Evolutionary conservation across 2,329 filamentous ascomycete species (phyloP), one percentile per base, ranked within the genome.

Genomic region (Zymoseptoria pseudotritici): DNA sequence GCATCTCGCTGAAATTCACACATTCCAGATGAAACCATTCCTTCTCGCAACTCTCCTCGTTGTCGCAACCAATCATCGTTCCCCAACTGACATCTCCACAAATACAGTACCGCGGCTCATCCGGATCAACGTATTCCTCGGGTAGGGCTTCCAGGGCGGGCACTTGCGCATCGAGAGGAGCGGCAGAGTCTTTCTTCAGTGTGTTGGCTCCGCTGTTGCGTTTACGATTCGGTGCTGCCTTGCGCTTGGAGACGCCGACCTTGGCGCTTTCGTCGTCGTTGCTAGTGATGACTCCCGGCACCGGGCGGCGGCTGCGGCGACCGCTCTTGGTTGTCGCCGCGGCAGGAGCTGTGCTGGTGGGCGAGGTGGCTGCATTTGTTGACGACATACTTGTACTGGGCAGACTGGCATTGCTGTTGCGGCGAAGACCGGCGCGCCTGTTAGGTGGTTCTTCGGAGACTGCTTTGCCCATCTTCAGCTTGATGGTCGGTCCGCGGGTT

Each of bases 21-120:
- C 90, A 94, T 64, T 86, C 84, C 50, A 94, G 80, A 71, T 94
- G 90, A 72, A 93, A 94, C 90, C 90, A 94, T 73, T 93, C 89
- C 63, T 85, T 85, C 67, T 90, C 86, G 76, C 90, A 94, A 75
- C 88, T 78, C 77, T 90, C 86, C 52, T 83, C 79, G 68, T 91
- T 91, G 69, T 93, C 89, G 74, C 90, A 94, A 62, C 85, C 83
- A 71, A 94, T 90, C 90, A 94, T 94, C 20, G 82, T 86, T 57
- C 90, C 90, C 71, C 87, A 92, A 72, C 88, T 91, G 57, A 94
- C 88, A 60, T 89, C 80, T 66, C 90, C 88, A 74, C 90, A 94
- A 58, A 87, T 74, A 70, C 90, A 94, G 73, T 94, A 94, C 63
- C 84, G 79, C 50, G 86, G 83, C 77, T 94, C 90, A 58, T 90